Percentiles rank a stretch among this genome's conserved stretches.
These are phyloP conservation scores for Fremontodendron californicum DNA, from an alignment of 345 rosid genomes.

Conservation along the genomic window DNA sequence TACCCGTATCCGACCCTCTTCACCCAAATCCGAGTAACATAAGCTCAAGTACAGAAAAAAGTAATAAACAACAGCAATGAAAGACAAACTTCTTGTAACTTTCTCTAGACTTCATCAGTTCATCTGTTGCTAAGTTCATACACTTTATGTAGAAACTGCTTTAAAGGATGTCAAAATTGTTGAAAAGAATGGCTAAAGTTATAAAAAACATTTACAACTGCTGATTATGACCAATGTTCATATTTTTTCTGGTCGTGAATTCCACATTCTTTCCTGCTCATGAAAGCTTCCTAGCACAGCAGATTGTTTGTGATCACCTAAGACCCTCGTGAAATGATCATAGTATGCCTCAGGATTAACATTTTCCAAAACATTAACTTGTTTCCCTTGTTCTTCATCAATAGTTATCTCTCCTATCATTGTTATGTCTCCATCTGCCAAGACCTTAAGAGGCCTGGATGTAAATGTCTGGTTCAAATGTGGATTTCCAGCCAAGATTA, in stretches of 20 bases:
- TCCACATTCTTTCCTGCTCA: conserved; percentile 20
- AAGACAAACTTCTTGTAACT: neutral
- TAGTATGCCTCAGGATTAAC: conserved; percentile 20
- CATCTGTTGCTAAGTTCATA: neutral
- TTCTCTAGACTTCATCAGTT: neutral
- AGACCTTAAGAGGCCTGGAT: conserved; percentile 14
- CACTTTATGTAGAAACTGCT: neutral
- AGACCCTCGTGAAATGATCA: neutral
- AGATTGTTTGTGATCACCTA: conserved; percentile 18
- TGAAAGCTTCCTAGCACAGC: conserved; percentile 25
- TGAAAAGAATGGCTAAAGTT: too few relatives aligned
- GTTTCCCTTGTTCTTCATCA: conserved; percentile 26
- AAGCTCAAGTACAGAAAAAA: neutral
- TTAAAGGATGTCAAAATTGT: neutral
- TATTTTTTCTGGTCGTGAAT: neutral
- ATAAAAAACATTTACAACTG: neutral
- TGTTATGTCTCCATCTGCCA: conserved; percentile 19
- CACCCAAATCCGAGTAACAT: too few relatives aligned
- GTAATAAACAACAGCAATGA: neutral
- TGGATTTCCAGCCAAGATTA: conserved; percentile 18
- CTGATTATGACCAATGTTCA: neutral
- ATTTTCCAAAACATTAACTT: conserved; percentile 17
- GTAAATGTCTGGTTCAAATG: conserved; percentile 10
- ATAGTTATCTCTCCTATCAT: conserved; percentile 9
- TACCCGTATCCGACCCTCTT: too few relatives aligned